Conservation (phyloP, 306 rosid species). For the Medicago lupulina region DNA sequence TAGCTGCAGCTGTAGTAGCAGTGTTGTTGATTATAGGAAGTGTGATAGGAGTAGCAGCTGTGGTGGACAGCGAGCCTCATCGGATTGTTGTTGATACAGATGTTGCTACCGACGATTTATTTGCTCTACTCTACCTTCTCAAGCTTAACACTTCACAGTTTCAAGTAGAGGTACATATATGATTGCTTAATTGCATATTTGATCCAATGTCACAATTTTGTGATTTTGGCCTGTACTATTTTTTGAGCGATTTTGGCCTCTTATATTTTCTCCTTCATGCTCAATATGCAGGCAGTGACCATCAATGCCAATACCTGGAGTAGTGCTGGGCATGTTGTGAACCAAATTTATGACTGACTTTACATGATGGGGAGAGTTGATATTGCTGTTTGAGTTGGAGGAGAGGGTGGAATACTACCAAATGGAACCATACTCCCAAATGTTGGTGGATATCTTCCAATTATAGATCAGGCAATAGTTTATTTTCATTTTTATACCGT, state of each 20-base stretch:
- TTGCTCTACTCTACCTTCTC: constrained; percentile 79
- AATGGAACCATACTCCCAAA: constrained; percentile 71
- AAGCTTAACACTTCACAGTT: constrained; percentile 76
- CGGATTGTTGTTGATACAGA: constrained; percentile 87
- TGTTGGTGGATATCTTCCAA: constrained; percentile 92
- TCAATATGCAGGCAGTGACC: constrained; percentile 60
- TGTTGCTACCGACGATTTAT: constrained; percentile 85
- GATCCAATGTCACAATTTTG: no score
- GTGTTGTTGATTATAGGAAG: constrained; percentile 28
- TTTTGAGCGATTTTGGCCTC: no score
- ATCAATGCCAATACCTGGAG: constrained; percentile 81
- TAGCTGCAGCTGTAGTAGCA: constrained; percentile 6
- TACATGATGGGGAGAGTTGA: constrained; percentile 96
- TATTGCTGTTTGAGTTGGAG: constrained; percentile 83
- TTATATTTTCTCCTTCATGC: neutral
- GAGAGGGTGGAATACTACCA: constrained; percentile 78
- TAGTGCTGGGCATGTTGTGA: constrained; percentile 76
- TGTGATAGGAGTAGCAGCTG: neutral
- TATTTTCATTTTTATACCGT: neutral
- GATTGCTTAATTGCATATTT: no score
- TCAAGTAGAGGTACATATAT: constrained; percentile 57
- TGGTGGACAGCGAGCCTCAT: constrained; percentile 46
- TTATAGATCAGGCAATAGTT: constrained; percentile 70
- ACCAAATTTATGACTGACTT: constrained; percentile 81
- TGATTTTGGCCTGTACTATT: no score